Conservation (phyloP, 2,329 filamentous ascomycete genomes). For the Fusarium foetens region DNA sequence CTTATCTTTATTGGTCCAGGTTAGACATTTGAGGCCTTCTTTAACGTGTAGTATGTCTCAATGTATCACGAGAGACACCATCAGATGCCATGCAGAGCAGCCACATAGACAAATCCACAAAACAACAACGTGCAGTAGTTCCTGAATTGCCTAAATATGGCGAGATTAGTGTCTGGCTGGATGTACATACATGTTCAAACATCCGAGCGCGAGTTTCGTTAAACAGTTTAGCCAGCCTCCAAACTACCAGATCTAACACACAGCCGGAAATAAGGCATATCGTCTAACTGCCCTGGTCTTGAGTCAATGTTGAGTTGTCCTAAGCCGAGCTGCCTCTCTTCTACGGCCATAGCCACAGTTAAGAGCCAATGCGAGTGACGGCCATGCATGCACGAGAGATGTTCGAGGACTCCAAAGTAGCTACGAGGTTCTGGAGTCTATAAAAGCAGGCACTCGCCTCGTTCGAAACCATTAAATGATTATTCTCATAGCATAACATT, state of each 20-base stretch:
- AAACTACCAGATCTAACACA: background rate
- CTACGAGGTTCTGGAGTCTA: background rate
- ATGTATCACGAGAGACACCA: background rate
- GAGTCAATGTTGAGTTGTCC: fast-evolving
- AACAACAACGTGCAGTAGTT: background rate
- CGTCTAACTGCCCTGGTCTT: background rate
- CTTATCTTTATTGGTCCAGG: no score
- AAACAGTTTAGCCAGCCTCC: background rate
- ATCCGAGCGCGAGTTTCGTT: background rate
- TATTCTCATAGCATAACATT: background rate
- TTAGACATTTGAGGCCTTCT: background rate
- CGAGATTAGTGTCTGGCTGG: no score
- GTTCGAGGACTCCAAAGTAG: background rate
- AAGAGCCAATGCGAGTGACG: background rate
- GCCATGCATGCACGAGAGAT: background rate
- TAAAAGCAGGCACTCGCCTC: background rate
- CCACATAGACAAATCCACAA: no score
- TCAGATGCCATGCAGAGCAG: background rate
- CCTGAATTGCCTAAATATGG: fast-evolving
- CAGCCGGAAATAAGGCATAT: fast-evolving
- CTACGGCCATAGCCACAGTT: background rate
- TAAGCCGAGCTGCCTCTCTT: background rate
- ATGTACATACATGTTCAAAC: no score
- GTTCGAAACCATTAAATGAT: fast-evolving
- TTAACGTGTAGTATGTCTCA: fast-evolving